A percentile compares a stretch with the other conserved stretches of the same genome.
phyloP scores from a whole-genome alignment of 345 rosid genomes.

The Cardamine resedifolia region DNA sequence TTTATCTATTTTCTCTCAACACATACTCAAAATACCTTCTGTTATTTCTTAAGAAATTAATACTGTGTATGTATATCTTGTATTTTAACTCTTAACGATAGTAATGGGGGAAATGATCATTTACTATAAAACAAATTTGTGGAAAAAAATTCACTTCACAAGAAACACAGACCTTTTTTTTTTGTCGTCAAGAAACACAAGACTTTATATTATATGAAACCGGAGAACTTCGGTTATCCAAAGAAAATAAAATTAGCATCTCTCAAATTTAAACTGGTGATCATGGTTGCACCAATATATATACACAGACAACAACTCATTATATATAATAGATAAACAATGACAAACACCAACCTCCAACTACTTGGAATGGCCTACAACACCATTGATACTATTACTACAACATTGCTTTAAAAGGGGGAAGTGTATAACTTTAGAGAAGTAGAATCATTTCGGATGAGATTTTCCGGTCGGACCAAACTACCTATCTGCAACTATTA shows the following conservation, averaged over 20 bases:
- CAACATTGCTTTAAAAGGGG: constrained; percentile 17
- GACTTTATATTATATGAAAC: too few species aligned
- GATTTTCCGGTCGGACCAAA: constrained; percentile 22
- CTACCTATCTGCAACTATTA: constrained; percentile 42
- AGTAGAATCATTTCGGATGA: constrained; percentile 19
- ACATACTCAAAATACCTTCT: too few species aligned
- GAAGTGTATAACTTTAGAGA: constrained; percentile 13
- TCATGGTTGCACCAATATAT: constrained; percentile 35
- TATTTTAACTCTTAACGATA: background rate
- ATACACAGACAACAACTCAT: constrained; percentile 33
- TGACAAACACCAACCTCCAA: constrained; percentile 28
- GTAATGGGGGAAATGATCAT: background rate
- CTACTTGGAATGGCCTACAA: constrained; percentile 32
- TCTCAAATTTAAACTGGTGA: constrained; percentile 33
- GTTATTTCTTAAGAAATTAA: too few species aligned
- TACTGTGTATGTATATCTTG: background rate
- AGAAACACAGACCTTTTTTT: background rate
- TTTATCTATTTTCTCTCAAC: too few species aligned
- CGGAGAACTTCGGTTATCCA: background rate
- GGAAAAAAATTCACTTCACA: background rate
- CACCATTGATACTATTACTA: constrained; percentile 31
- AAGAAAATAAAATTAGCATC: constrained; percentile 30
- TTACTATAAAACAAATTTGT: background rate
- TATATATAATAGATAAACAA: constrained; percentile 16
- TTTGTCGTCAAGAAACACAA: too few species aligned